Evolutionary conservation across 2,329 filamentous ascomycete genomes (phyloP), one percentile per base, ranked within the genome.

Genomic region (Podosphaera xanthii): DNA sequence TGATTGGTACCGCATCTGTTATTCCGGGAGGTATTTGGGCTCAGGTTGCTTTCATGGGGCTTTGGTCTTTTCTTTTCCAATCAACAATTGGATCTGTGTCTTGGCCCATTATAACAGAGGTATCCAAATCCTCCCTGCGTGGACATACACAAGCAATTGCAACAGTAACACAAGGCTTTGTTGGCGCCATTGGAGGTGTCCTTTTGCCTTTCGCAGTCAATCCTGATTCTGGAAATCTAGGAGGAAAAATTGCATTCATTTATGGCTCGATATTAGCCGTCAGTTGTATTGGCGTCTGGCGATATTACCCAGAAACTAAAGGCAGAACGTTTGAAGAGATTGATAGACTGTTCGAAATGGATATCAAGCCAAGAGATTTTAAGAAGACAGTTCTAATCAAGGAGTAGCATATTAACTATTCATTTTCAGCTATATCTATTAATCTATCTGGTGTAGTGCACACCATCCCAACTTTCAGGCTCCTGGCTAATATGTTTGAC

Each of bases 291-390:
- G 64, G 70, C 69, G 14, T 71, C 63, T 65, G 70, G 70, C 60
- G 70, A 65, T 79, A 84, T 59, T 65, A 71, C 30, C 72, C 72
- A 31, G 74, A 76, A 65, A 73, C 74, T 0, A 71, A 71, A 22
- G 72, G 72, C 0, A 68, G 72, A 58, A 72, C 71, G 1, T 71
- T 74, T 58, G 72, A 71, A 59, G 74, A 76, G 67, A 72, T 77
- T 36, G 74, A 76, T 61, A 63, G 69, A 5, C 61, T 77, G 61
- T 76, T 76, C 64, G 69, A 72, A 53, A 63, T 62, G 50, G 65
- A 63, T 22, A 63, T 69, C 30, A 60, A 63, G n/a, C 67, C 70
- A 9, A 65, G 69, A 33, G 31, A 61, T 4, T 65, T 65, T 60
- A 50, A 58, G 33, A 58, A 58, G 42, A 58, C 46, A 14, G 44